Evolutionary conservation across 495 filamentous ascomycete species (phyloP).

Genomic region (Annulohypoxylon maeteangense): DNA sequence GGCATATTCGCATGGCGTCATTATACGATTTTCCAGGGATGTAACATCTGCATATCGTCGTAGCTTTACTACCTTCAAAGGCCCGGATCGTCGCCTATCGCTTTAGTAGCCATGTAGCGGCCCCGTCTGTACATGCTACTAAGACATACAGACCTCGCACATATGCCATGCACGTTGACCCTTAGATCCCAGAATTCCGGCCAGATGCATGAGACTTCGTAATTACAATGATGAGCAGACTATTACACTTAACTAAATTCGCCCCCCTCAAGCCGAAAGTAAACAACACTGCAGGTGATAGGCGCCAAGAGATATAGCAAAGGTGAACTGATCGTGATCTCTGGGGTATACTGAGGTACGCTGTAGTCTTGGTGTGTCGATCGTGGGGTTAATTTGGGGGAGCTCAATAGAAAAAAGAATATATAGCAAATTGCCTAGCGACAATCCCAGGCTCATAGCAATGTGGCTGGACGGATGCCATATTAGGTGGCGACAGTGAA

Average conservation of each 20-base stretch:
- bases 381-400: conserved; percentile 29
- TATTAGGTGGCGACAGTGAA: conserved; percentile 28
- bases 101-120: conserved; percentile 20
- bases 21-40: conserved; percentile 5
- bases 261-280: not conserved
- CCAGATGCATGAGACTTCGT: not conserved
- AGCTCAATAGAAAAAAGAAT: conserved; percentile 1
- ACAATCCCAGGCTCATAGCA: conserved; percentile 6
- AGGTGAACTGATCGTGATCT: conserved; percentile 30
- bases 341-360: not conserved
- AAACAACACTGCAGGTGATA: conserved; percentile 9
- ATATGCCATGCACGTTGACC: conserved; percentile 30
- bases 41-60: conserved; percentile 30
- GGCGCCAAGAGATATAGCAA: conserved; percentile 12
- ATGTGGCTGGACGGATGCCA: conserved; percentile 4
- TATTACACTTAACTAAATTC: conserved; percentile 10
- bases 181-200: conserved; percentile 4
- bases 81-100: conserved; percentile 14
- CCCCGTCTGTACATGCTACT: not conserved
- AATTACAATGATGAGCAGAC: not conserved
- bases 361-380: conserved; percentile 14
- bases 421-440: conserved; percentile 2
- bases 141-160: conserved; percentile 18
- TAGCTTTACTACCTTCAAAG: conserved; percentile 8
- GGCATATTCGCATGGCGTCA: conserved; percentile 34